Evolutionary conservation across 2,329 filamentous ascomycete species (phyloP).

Genomic region (Lecanoromycetidae sp.): DNA sequence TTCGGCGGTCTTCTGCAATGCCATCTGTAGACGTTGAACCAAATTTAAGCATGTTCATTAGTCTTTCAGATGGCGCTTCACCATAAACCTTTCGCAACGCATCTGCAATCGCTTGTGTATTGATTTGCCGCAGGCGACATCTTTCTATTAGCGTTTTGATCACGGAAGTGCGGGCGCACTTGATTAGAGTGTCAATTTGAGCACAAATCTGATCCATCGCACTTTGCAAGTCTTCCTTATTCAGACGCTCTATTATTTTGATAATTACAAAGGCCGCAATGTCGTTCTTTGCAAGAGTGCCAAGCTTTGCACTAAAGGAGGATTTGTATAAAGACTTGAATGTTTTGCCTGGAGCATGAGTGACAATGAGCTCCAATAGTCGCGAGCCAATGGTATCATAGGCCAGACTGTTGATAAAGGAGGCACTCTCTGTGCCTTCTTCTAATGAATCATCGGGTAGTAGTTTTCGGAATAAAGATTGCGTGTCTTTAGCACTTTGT

Average conservation of each 20-base stretch:
- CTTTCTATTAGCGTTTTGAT: conserved; percentile 74
- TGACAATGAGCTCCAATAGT: conserved; percentile 74
- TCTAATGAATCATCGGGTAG: conserved; percentile 67
- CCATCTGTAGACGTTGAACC: conserved; percentile 35
- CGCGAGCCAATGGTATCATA: conserved; percentile 87
- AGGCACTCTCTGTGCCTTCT: conserved; percentile 60
- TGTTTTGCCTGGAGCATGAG: conserved; percentile 67
- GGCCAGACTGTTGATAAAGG: conserved; percentile 73
- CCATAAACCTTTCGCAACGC: conserved; percentile 48
- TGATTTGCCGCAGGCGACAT: conserved; percentile 54
- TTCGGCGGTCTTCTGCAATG: conserved; percentile 37
- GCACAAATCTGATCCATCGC: conserved; percentile 61
- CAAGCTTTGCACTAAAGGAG: conserved; percentile 68
- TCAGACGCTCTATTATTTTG: conserved; percentile 66
- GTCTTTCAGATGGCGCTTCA: conserved; percentile 36
- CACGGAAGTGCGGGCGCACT: conserved; percentile 64
- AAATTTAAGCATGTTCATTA: conserved; percentile 50
- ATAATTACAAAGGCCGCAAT: conserved; percentile 81
- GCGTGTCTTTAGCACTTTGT: conserved; percentile 50
- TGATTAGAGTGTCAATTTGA: conserved; percentile 59
- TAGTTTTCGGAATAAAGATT: conserved; percentile 61
- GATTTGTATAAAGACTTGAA: conserved; percentile 81
- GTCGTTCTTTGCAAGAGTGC: conserved; percentile 74
- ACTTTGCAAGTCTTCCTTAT: conserved; percentile 70
- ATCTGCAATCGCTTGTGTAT: conserved; percentile 43